A percentile compares a stretch with the other conserved stretches of the same genome.
Conservation (phyloP, 2,329 filamentous ascomycete species). For the Coniochaeta ligniaria region DNA sequence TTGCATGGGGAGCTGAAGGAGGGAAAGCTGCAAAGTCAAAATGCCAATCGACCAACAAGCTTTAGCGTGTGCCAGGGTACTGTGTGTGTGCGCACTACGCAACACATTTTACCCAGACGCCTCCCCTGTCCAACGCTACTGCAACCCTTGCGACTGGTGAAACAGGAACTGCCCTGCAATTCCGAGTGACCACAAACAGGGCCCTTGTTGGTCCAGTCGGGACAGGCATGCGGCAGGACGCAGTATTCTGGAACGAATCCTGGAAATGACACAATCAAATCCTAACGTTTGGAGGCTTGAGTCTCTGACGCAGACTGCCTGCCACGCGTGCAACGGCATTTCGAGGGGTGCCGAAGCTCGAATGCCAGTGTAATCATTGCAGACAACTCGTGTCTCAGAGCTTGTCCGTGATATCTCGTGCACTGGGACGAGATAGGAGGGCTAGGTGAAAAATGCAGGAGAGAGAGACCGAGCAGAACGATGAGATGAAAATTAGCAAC, state of each 20-base stretch:
- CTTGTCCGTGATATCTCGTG: not conserved
- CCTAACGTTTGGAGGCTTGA: not conserved
- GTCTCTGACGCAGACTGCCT: not conserved
- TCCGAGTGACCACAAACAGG: constrained; percentile 23
- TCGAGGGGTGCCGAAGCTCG: not conserved
- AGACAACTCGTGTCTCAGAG: not conserved
- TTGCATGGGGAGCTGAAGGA: not conserved
- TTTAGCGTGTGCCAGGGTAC: not conserved
- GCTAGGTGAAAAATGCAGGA: not conserved
- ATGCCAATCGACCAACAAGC: not conserved
- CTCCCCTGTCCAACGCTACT: constrained; percentile 26
- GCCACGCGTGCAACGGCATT: not conserved
- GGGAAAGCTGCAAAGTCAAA: not conserved
- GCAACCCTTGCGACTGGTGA: constrained; percentile 38
- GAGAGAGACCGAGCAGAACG: not conserved
- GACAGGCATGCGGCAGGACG: not conserved
- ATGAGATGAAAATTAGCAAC: constrained; percentile 19
- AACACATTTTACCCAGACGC: constrained; percentile 11
- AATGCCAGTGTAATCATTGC: not conserved
- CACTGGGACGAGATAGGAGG: constrained; percentile 5
- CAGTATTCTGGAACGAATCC: not conserved
- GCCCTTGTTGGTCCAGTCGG: not conserved
- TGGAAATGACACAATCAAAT: not conserved
- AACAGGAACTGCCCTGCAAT: constrained; percentile 44
- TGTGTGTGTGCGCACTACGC: constrained; percentile 14